Conservation (phyloP, 108 stramenopile genomes). For the Cyclotella cryptica region DNA sequence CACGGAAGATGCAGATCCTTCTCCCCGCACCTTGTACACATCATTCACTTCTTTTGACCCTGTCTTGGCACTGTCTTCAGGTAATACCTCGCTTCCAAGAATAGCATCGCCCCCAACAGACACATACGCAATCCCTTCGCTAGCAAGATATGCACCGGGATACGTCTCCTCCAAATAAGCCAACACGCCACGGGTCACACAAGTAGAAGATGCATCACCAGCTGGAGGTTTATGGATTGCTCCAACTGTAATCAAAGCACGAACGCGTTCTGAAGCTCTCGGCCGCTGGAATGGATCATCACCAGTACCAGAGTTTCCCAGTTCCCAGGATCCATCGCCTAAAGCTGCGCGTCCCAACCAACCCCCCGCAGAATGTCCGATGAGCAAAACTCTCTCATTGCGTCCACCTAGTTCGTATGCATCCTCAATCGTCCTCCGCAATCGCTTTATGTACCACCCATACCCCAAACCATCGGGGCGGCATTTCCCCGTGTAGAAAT, state of each 20-base stretch:
- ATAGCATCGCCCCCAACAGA: slow-evolving; percentile 83
- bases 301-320: slow-evolving; percentile 23
- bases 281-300: slow-evolving; percentile 7
- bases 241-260: slow-evolving; percentile 75
- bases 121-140: slow-evolving; percentile 74
- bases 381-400: slow-evolving; percentile 64
- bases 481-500: slow-evolving; percentile 75
- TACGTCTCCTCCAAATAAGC: slow-evolving; percentile 65
- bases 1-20: slow-evolving; percentile 56
- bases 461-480: slow-evolving; percentile 74
- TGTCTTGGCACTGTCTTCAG: slow-evolving; percentile 32
- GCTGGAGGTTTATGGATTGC: slow-evolving; percentile 76
- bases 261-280: slow-evolving; percentile 53
- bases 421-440: slow-evolving; percentile 60
- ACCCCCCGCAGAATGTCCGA: slow-evolving; percentile 90
- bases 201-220: slow-evolving; percentile 52
- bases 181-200: slow-evolving; percentile 83
- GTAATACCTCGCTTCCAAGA: slow-evolving; percentile 41
- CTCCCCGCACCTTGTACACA: slow-evolving; percentile 56
- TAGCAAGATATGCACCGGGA: slow-evolving; percentile 80
- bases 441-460: slow-evolving; percentile 87
- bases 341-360: slow-evolving; percentile 92
- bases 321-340: slow-evolving; percentile 70
- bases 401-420: slow-evolving; percentile 43
- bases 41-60: slow-evolving; percentile 52